Base-by-base conservation (phyloP, 371 early-diverging fungal species). In the Mucor circinelloides region DNA sequence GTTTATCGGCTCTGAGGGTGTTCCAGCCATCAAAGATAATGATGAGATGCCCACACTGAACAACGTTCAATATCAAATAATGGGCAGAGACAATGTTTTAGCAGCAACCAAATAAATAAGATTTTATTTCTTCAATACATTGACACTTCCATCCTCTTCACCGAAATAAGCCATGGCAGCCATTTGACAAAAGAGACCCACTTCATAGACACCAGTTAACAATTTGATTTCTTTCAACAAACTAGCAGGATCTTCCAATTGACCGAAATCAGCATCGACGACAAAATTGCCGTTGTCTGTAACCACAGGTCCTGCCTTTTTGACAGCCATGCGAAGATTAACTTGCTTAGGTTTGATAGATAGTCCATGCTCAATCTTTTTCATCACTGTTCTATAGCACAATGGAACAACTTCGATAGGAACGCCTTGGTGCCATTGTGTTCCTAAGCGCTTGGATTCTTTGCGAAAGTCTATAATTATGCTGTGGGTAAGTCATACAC, bases 271-370 rank as follows among this genome's bases (percentile, higher is more conserved):
- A 6, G 87, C 92, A 78, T 97, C 97, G 30, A 97, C 72, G 21
- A 96, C 81, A 70, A 96, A 89, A 79, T 95, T 96, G n/a, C 96
- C 96, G 68, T 94, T 94, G 74, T 97, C 97, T 9, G 96, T 96
- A 1, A 96, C 92, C 17, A 95, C 93, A 0, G 97, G 97, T 4
- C 97, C 97, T 0, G 97, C 97, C 78, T 97, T 97, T 21, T 86
- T 83, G 31, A 86, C 82, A 5, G 90, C 60, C 93, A 93, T 94
- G 34, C 96, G 89, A 52, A 96, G 75, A 25, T 68, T 81, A 12
- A 70, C 54, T 7, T 68, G 63, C 74, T 81, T 54, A 73, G 74
- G 65, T 77, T 75, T 71, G 6, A 56, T 10, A 23, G 57, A 61
- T 15, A 73, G 63, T 54, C 63, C 64, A 46, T 54, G 38, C 44